Base-by-base conservation (phyloP, 495 filamentous ascomycete species). In the Talaromyces wortmannii region DNA sequence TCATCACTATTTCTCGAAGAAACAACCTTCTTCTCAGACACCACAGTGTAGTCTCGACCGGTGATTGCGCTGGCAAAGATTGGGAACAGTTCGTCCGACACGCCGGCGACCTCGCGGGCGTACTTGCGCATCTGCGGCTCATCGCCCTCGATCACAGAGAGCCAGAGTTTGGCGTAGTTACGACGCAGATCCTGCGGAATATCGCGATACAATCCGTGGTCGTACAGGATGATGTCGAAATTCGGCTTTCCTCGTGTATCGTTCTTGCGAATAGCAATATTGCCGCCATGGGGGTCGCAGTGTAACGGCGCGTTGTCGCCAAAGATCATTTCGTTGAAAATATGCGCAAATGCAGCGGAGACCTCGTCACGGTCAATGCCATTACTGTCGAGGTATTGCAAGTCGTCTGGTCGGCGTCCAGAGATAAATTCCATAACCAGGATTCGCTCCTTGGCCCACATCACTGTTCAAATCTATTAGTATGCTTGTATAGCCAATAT, bases 251-350 rank as follows among this genome's bases (percentile, higher is more conserved):
- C 67, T 30, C 83, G 73, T 6, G 66, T 68, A 13, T 71, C 59
- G 61, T 91, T 92, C 61, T 83, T 81, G 30, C 94, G 83, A 57
- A 99, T 91, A 30, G 95, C 94, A 31, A 97, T 89, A 66, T 99
- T 99, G 31, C 95, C 95, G 52, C 92, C 94, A 63, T 99, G 95
- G 3, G 95, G 95, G 64, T 99, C 95, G 68, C 95, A 99, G 72
- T 99, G 95, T 33, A 99, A 75, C 0, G 92, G 89, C 2, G 94
- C 92, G 57, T 86, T 76, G 48, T 85, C 83, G 31, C 94, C 92
- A 61, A 99, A 99, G 55, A 99, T 96, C 95, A 99, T 99, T 67
- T 96, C 92, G 74, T 99, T 99, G 79, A 99, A 99, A 54, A 97
- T 92, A 48, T 85, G 84, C 3, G 92, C 86, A 5, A 99, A 72